Conservation (phyloP, 2,329 filamentous ascomycete species). For the Dichotomopilus funicola region DNA sequence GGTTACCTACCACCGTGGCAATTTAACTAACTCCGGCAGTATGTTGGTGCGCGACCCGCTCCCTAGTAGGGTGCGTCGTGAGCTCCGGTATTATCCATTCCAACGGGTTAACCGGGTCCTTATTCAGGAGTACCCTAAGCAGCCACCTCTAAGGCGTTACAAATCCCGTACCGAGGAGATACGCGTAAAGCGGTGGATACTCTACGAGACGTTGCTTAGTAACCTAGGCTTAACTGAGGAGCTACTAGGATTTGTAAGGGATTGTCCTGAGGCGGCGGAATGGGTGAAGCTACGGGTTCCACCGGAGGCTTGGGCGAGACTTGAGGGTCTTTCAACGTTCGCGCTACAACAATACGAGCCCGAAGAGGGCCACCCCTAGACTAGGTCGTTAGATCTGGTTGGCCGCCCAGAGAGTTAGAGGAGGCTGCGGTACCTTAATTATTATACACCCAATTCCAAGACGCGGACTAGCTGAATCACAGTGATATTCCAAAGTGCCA, state of each 20-base stretch:
- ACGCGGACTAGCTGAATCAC: not conserved
- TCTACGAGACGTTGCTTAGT: not conserved
- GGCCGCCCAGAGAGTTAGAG: not conserved
- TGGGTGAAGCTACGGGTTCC: constrained; percentile 1
- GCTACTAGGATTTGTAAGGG: not conserved
- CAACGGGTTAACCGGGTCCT: not conserved
- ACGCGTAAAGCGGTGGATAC: not conserved
- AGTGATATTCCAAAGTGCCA: not conserved
- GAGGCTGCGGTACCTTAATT: too few species aligned
- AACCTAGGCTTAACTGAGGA: not conserved
- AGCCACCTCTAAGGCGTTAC: not conserved
- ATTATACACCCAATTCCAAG: too few species aligned
- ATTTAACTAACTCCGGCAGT: not conserved
- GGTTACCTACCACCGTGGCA: not conserved
- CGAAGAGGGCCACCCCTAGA: not conserved
- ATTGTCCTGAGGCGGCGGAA: not conserved
- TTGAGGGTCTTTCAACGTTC: not conserved
- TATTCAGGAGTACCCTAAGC: not conserved
- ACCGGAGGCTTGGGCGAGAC: not conserved
- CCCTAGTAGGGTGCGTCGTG: not conserved
- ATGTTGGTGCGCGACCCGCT: not conserved
- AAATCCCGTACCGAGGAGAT: not conserved
- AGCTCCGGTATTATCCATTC: not conserved
- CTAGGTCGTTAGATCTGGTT: not conserved
- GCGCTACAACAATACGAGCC: not conserved